Percentiles rank a stretch among this genome's conserved stretches.
Conservation (phyloP, 495 filamentous ascomycete genomes). For the Cercophora sp. region DNA sequence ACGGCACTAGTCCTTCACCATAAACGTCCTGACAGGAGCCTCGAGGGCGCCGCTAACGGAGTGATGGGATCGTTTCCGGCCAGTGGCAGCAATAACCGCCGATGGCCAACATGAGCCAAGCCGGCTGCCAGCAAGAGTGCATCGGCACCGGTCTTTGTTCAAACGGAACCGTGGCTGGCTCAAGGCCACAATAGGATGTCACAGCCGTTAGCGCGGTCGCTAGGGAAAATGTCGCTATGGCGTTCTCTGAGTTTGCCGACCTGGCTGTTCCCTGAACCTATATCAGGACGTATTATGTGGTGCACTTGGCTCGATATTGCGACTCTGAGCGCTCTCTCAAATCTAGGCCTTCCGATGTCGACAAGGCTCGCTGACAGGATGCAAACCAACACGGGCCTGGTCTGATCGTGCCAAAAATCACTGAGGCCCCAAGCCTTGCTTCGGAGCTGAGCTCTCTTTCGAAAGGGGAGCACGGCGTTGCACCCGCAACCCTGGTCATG, state of each 20-base stretch:
- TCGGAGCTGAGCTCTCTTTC: neutral
- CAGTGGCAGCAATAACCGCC: too few relatives aligned
- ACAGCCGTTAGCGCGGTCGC: conserved; percentile 9
- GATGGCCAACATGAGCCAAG: neutral
- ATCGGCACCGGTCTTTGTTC: neutral
- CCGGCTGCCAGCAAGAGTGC: neutral
- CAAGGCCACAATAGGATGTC: conserved; percentile 6
- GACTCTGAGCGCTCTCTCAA: conserved; percentile 11
- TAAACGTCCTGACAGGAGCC: neutral
- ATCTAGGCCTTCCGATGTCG: neutral
- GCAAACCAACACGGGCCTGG: neutral
- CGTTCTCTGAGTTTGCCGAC: conserved; percentile 3
- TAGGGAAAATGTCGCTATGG: neutral
- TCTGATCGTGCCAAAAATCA: neutral
- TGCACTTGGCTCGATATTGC: conserved; percentile 13
- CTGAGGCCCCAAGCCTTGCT: neutral
- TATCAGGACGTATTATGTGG: conserved; percentile 14
- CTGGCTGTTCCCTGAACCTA: conserved; percentile 8
- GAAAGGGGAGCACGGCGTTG: neutral
- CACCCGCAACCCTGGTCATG: neutral
- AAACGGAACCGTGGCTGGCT: conserved; percentile 2
- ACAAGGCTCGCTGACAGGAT: neutral
- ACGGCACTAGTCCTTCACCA: neutral
- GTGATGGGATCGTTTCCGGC: neutral
- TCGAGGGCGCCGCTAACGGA: neutral